Base-by-base conservation (phyloP, 2,329 filamentous ascomycete species). In the Metarhizium guizhouense region DNA sequence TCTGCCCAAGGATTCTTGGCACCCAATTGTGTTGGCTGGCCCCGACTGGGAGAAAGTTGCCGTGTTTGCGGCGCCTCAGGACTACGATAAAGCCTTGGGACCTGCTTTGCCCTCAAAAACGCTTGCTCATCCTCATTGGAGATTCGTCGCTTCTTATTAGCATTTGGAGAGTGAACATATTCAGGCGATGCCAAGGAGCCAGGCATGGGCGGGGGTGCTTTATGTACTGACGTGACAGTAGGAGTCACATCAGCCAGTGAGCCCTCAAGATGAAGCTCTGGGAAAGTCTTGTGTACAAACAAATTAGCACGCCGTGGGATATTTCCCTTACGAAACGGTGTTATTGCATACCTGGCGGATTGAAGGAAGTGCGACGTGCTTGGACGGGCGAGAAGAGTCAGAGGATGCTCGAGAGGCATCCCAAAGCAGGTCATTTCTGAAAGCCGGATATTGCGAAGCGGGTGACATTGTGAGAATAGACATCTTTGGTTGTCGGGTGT, bases 401-500 rank as follows among this genome's bases (percentile, higher is more conserved):
- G 68, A 57, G 18, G 48, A 54, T 4, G 67, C 62, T 53, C 70
- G 66, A 58, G 64, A 56, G 36, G 69, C 64, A 53, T 73, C 70
- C 74, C 73, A 78, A 18, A 67, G 61, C 38, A 68, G 68, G 36
- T 74, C 70, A 53, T 67, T 67, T 58, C 67, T 68, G 62, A 76
- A 77, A 38, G 67, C 67, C 52, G 71, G 64, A 58, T 74, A 71
- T 42, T 72, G 66, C 53, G 72, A 66, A 14, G 74, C 69, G 53
- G 72, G 67, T 58, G 75, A 65, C 68, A 78, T 79, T 59, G 75
- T 71, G 62, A 80, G 70, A 64, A 74, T 74, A 65, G 76, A 77
- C 76, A 80, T 80, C 47, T 73, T 77, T 66, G 65, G 57, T 59
- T 61, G 57, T 63, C 61, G 48, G 58, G 60, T 20, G 54, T 60